Conservation (phyloP, 1,284 basidiomycete species). For the Ceratobasidium theobromae region DNA sequence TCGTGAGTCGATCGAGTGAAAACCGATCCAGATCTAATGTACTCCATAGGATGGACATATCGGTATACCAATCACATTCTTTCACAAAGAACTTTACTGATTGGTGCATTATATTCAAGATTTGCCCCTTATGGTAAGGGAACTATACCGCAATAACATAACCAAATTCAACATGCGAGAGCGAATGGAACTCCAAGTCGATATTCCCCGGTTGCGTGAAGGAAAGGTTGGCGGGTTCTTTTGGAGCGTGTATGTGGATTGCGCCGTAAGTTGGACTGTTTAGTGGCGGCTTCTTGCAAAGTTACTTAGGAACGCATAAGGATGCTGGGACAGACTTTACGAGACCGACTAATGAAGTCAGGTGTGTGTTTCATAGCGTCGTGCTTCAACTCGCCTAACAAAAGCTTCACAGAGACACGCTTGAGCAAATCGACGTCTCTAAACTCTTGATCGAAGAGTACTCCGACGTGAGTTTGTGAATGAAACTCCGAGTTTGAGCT, state of each 20-base stretch:
- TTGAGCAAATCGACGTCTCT: constrained; percentile 90
- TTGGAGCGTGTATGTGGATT: constrained; percentile 74
- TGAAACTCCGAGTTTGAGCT: not conserved
- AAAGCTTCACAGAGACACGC: constrained; percentile 66
- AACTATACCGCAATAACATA: constrained; percentile 68
- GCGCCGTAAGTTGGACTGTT: constrained; percentile 40
- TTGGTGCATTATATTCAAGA: constrained; percentile 52
- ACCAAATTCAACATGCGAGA: constrained; percentile 65
- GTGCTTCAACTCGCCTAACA: not conserved
- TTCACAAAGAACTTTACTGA: not conserved
- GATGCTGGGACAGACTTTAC: constrained; percentile 62
- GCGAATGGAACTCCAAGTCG: constrained; percentile 68
- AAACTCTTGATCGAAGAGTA: constrained; percentile 78
- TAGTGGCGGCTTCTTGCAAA: not conserved
- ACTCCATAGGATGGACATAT: constrained; percentile 69
- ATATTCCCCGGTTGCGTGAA: constrained; percentile 75
- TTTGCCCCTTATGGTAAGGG: constrained; percentile 65
- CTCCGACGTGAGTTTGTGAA: constrained; percentile 54
- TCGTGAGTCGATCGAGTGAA: constrained; percentile 50
- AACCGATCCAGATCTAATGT: not conserved
- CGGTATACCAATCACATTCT: constrained; percentile 47
- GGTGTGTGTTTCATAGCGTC: constrained; percentile 49
- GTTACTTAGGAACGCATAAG: not conserved
- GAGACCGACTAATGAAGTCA: constrained; percentile 71
- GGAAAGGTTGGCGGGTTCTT: constrained; percentile 89